Base-by-base conservation (phyloP, 805 yeast species). In the Suhomyces sp. region DNA sequence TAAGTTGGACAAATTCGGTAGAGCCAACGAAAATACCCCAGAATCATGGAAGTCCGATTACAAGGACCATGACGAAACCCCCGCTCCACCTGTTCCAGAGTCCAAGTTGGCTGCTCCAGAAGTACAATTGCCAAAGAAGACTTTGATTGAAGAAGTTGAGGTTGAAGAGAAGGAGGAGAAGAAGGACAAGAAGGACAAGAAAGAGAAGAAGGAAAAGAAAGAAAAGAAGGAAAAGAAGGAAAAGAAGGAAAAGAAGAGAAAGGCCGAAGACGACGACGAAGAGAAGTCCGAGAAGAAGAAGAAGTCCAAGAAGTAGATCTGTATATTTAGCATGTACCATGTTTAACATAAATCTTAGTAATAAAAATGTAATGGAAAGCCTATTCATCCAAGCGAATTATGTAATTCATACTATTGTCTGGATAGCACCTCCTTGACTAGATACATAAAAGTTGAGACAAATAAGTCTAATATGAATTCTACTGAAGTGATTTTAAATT, bases 1-100 rank as follows among this genome's bases (percentile, higher is more conserved):
- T 66, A 93, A 94, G 77, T 84, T 94, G 67, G 99, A 94, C 80
- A 89, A 93, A 76, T 94, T 76, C 67, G 99, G 99, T 58, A 86
- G 97, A 78, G 80, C 78, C 57, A 94, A 91, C 67, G 99, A 94
- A 74, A 86, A 83, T 70, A 94, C 99, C 25, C 99, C 99, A 64
- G 87, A 83, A 45, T 79, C 83, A 40, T 94, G 99, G 99, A 91
- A 90, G 78, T 78, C 79, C 62, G 84, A 82, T 46, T 94, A 93
- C 71, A 87, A 86, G 60, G 83, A 86, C 67, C 87, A 83, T 66
- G 76, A 72, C 47, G 86, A 80, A 53, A 79, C 76, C 47, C 75
- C 77, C 20, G 85, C 86, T 46, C 85, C 85, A 44, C 79, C 82
- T 43, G 77, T 80, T 49, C 85, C 85, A 41, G 84, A 72, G 55